phyloP scores from a whole-genome alignment of 257 asterid species.

The Nicotiana benthamiana region DNA sequence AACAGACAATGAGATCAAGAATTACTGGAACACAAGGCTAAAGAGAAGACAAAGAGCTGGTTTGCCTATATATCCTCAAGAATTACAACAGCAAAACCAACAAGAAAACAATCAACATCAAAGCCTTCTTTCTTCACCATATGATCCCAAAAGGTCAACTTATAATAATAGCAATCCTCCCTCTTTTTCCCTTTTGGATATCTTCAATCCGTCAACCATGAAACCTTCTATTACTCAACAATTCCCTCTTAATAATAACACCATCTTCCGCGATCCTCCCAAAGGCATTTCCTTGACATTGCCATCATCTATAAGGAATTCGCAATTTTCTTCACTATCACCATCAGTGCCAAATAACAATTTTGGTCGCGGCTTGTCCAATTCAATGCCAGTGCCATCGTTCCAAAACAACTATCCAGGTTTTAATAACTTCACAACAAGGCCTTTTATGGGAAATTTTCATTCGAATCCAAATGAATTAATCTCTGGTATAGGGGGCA shows the following conservation, averaged over 20 bases:
- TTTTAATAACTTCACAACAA: conserved; percentile 10
- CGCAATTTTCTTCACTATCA: conserved; percentile 9
- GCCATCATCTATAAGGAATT: conserved; percentile 15
- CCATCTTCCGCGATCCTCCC: conserved; percentile 17
- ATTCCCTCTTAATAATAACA: conserved; percentile 11
- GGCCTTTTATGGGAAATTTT: neutral
- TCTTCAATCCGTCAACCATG: conserved; percentile 12
- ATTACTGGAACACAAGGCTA: conserved; percentile 69
- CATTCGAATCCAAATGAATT: conserved; percentile 4
- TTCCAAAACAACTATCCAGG: conserved; percentile 14
- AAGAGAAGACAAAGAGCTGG: conserved; percentile 62
- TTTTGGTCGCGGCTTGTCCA: conserved; percentile 9
- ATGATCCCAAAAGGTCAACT: conserved; percentile 7
- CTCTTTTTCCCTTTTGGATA: conserved; percentile 12
- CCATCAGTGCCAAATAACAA: conserved; percentile 6
- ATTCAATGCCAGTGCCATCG: conserved; percentile 17
- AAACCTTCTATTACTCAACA: neutral
- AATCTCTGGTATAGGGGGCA: conserved; percentile 7
- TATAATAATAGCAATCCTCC: neutral
- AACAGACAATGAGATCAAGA: conserved; percentile 65
- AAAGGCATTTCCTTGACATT: conserved; percentile 30
- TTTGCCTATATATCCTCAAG: conserved; percentile 51
- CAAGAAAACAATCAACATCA: neutral
- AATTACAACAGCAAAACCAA: conserved; percentile 9
- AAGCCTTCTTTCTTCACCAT: conserved; percentile 15